phyloP scores from a whole-genome alignment of 2,329 filamentous ascomycete species.

The Gyromitra esculenta region DNA sequence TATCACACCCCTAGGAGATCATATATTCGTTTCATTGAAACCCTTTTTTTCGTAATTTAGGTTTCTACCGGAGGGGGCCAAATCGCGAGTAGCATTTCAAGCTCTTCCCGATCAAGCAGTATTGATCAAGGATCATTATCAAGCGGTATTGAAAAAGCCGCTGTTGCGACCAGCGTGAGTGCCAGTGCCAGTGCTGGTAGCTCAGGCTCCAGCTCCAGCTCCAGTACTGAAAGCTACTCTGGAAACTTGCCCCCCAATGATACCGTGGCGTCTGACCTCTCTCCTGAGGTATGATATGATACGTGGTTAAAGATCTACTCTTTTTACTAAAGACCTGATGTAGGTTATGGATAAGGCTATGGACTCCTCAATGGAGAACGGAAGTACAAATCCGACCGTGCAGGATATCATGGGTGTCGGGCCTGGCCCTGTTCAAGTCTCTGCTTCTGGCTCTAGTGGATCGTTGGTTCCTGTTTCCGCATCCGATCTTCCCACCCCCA shows the following conservation, averaged over 20 bases:
- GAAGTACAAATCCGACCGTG: neutral
- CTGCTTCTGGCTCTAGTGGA: slow-evolving; percentile 1
- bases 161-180: neutral
- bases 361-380: neutral
- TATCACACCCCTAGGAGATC: neutral
- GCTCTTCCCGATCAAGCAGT: neutral
- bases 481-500: neutral
- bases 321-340: neutral
- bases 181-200: neutral
- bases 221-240: neutral
- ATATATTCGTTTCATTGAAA: neutral
- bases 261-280: neutral
- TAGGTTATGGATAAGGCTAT: neutral
- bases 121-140: neutral
- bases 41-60: neutral
- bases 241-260: neutral
- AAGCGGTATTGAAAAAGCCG: neutral
- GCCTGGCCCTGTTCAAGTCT: slow-evolving; percentile 34
- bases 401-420: slow-evolving; percentile 27
- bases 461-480: slow-evolving; percentile 25
- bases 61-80: neutral
- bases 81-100: neutral
- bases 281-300: neutral
- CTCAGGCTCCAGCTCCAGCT: neutral
- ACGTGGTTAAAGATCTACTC: neutral